Evolutionary conservation across 2,329 filamentous ascomycete genomes (phyloP).

Genomic region (Mariannaea elegans): DNA sequence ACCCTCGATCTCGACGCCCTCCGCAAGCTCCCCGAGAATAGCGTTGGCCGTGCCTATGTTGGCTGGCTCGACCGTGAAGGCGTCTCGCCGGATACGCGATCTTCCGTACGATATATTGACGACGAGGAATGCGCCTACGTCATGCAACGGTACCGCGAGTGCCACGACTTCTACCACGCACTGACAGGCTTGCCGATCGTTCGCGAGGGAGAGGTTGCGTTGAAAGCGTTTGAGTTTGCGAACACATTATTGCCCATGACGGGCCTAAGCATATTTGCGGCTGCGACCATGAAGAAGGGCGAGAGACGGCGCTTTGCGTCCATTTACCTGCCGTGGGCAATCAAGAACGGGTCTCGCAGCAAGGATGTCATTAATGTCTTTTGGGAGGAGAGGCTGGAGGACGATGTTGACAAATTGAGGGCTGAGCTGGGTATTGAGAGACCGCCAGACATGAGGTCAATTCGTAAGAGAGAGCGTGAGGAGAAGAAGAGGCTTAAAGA

Average conservation of each 20-base stretch:
- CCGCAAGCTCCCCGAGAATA: slow-evolving; percentile 74
- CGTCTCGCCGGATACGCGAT: slow-evolving; percentile 89
- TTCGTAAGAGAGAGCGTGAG: slow-evolving; percentile 75
- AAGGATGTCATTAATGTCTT: slow-evolving; percentile 94
- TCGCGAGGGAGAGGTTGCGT: slow-evolving; percentile 94
- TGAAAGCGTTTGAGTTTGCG: slow-evolving; percentile 97
- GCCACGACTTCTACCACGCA: slow-evolving; percentile 97
- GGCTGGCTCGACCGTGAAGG: slow-evolving; percentile 94
- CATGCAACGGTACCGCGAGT: slow-evolving; percentile 97
- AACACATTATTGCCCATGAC: slow-evolving; percentile 97
- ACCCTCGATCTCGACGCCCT: slow-evolving; percentile 73
- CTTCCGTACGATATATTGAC: slow-evolving; percentile 87
- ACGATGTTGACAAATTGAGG: slow-evolving; percentile 80
- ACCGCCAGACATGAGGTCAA: slow-evolving; percentile 84
- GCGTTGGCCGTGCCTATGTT: slow-evolving; percentile 84
- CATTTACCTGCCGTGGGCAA: slow-evolving; percentile 89
- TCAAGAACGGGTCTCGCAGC: slow-evolving; percentile 79
- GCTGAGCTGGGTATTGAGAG: slow-evolving; percentile 82
- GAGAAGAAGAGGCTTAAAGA: slow-evolving; percentile 72
- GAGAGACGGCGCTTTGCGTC: slow-evolving; percentile 79
- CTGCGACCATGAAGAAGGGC: slow-evolving; percentile 83
- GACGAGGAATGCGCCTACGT: slow-evolving; percentile 97
- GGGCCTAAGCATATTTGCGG: slow-evolving; percentile 83
- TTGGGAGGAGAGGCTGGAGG: slow-evolving; percentile 94
- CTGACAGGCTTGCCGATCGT: slow-evolving; percentile 90